These are phyloP conservation scores for Stygiomarasmius scandens DNA, from an alignment of 1,284 basidiomycete species.

Conservation along the genomic window DNA sequence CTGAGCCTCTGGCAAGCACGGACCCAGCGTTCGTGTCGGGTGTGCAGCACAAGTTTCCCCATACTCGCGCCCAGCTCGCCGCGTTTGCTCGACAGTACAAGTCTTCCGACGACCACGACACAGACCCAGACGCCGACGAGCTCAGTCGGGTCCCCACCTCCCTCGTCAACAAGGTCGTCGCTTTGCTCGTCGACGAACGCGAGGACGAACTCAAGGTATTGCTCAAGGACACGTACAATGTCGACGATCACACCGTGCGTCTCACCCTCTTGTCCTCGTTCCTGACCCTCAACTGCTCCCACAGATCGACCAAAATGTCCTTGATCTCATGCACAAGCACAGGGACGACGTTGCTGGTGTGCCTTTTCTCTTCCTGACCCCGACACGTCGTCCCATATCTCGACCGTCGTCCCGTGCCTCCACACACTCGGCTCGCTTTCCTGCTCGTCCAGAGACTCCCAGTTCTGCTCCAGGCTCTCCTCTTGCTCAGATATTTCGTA, in stretches of 20 bases:
- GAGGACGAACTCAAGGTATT: slow-evolving; percentile 83
- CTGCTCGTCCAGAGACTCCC: slow-evolving; percentile 72
- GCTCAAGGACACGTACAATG: slow-evolving; percentile 69
- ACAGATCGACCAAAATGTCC: slow-evolving; percentile 75
- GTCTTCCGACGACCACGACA: slow-evolving; percentile 53
- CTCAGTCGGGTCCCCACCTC: slow-evolving; percentile 51
- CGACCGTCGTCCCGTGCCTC: slow-evolving; percentile 83
- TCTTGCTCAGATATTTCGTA: slow-evolving; percentile 67
- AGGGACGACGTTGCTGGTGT: slow-evolving; percentile 80
- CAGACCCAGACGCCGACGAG: slow-evolving; percentile 61
- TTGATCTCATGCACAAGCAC: slow-evolving; percentile 87
- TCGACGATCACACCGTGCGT: slow-evolving; percentile 76
- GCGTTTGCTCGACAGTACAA: slow-evolving; percentile 73
- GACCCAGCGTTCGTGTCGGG: slow-evolving; percentile 15
- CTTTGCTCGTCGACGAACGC: slow-evolving; percentile 75
- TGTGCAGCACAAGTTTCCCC: slow-evolving; percentile 61
- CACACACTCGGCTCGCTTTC: slow-evolving; percentile 64
- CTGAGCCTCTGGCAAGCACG: slow-evolving; percentile 14
- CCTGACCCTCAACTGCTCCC: slow-evolving; percentile 5
- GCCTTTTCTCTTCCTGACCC: slow-evolving; percentile 79
- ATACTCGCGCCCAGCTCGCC: slow-evolving; percentile 76
- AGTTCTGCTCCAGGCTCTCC: slow-evolving; percentile 71
- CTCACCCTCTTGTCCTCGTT: slow-evolving; percentile 17
- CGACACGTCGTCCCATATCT: slow-evolving; percentile 75
- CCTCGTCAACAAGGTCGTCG: slow-evolving; percentile 70